phyloP scores from a whole-genome alignment of 2,329 filamentous ascomycete species.

The Exophiala aquamarina region DNA sequence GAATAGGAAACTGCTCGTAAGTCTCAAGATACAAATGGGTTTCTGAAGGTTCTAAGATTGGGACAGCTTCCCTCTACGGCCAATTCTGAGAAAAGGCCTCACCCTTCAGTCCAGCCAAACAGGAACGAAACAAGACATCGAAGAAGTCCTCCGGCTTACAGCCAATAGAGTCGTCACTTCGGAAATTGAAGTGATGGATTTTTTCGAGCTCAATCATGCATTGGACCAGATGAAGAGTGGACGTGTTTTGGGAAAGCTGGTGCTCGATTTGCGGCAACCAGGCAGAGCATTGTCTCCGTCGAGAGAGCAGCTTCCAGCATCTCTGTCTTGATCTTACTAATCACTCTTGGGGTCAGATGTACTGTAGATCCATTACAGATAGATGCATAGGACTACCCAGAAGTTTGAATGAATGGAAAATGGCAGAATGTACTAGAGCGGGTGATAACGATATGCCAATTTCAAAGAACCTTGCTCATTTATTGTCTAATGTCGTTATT shows the following conservation, averaged over 20 bases:
- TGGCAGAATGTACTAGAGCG: too few species aligned
- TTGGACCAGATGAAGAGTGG: conserved; percentile 7
- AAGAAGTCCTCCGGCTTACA: conserved; percentile 1
- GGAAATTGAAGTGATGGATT: conserved; percentile 8
- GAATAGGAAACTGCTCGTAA: conserved; percentile 11
- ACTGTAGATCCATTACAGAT: too few species aligned
- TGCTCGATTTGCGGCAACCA: conserved; percentile 6
- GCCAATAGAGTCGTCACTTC: conserved; percentile 6
- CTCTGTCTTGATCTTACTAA: too few species aligned
- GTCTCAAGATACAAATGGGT: background rate
- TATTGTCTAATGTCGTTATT: too few species aligned
- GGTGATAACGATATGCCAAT: too few species aligned
- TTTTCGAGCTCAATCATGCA: conserved; percentile 6
- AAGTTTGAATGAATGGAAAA: too few species aligned
- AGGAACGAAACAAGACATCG: conserved; percentile 9
- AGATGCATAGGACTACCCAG: too few species aligned
- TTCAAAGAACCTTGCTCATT: too few species aligned
- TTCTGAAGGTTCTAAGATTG: background rate
- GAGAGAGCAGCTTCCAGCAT: too few species aligned
- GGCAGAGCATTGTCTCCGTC: too few species aligned
- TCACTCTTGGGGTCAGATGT: too few species aligned
- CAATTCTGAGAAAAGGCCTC: conserved; percentile 7
- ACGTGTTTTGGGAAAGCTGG: conserved; percentile 11
- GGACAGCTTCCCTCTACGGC: conserved; percentile 8
- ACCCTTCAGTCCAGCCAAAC: conserved; percentile 11